Percentiles rank a stretch among this genome's conserved stretches.
These are phyloP conservation scores for Coemansia sp. DNA, from an alignment of 192 early-diverging fungal genomes.

Conservation along the genomic window DNA sequence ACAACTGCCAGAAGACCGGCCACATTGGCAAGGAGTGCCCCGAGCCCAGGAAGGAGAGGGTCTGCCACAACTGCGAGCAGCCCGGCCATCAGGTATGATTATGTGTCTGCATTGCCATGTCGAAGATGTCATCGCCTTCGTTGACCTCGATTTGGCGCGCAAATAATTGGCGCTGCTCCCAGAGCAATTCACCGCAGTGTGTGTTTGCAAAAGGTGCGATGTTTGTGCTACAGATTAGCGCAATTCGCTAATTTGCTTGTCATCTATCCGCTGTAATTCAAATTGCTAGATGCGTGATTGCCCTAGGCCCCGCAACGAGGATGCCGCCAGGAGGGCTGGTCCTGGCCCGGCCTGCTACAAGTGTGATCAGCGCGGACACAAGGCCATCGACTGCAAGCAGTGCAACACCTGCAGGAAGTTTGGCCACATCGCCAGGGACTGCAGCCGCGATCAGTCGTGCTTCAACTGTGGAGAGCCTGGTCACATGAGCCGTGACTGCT, in stretches of 20 bases:
- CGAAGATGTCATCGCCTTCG: neutral
- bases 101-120: conserved; percentile 6
- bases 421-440: conserved; percentile 54
- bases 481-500: conserved; percentile 51
- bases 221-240: neutral
- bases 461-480: conserved; percentile 54
- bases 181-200: neutral
- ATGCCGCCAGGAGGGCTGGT: conserved; percentile 1
- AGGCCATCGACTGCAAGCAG: conserved; percentile 17
- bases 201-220: neutral
- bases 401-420: conserved; percentile 56
- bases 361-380: conserved; percentile 15
- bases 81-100: conserved; percentile 49
- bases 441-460: conserved; percentile 38
- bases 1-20: conserved; percentile 56
- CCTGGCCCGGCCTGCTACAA: conserved; percentile 9
- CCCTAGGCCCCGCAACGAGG: conserved; percentile 19
- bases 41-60: conserved; percentile 27
- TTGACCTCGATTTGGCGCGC: conserved; percentile 3
- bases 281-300: conserved; percentile 47
- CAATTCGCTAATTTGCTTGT: neutral
- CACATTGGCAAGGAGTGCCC: conserved; percentile 51
- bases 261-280: neutral
- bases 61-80: conserved; percentile 53
- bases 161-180: neutral